phyloP scores from a whole-genome alignment of 441 rosid species.

The Lepidium campestre region DNA sequence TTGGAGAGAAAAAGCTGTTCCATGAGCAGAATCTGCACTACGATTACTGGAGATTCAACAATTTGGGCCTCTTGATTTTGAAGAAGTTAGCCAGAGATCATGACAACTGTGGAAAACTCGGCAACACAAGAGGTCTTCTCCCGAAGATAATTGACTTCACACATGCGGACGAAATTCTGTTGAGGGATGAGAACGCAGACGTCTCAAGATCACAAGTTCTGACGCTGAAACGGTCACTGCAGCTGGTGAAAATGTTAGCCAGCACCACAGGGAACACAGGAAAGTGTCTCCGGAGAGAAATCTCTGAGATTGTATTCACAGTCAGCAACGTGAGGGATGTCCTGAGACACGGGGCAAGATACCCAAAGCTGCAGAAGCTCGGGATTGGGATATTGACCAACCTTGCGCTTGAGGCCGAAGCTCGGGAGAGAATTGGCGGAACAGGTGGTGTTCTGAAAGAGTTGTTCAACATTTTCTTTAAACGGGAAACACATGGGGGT shows the following conservation, averaged over 20 bases:
- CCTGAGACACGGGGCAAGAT: slow-evolving; percentile 55
- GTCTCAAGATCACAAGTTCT: slow-evolving; percentile 41
- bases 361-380: slow-evolving; percentile 61
- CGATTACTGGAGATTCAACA: slow-evolving; percentile 71
- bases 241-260: slow-evolving; percentile 76
- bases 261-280: slow-evolving; percentile 80
- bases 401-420: slow-evolving; percentile 66
- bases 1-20: slow-evolving; percentile 55
- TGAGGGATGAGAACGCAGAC: slow-evolving; percentile 40
- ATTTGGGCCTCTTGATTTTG: slow-evolving; percentile 72
- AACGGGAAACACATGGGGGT: slow-evolving; percentile 24
- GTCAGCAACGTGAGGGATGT: slow-evolving; percentile 76
- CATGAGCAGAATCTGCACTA: slow-evolving; percentile 41
- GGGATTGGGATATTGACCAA: slow-evolving; percentile 63
- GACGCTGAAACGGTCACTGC: slow-evolving; percentile 73
- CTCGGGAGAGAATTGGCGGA: slow-evolving; percentile 79
- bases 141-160: slow-evolving; percentile 81
- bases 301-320: slow-evolving; percentile 84
- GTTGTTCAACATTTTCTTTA: slow-evolving; percentile 67
- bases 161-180: slow-evolving; percentile 45
- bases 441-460: slow-evolving; percentile 82
- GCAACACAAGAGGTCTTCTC: slow-evolving; percentile 82
- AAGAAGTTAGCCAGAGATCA: slow-evolving; percentile 83
- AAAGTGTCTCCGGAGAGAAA: slow-evolving; percentile 58
- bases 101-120: slow-evolving; percentile 91